Conservation (phyloP, 1,284 basidiomycete genomes). For the Cystobasidium pallidum region DNA sequence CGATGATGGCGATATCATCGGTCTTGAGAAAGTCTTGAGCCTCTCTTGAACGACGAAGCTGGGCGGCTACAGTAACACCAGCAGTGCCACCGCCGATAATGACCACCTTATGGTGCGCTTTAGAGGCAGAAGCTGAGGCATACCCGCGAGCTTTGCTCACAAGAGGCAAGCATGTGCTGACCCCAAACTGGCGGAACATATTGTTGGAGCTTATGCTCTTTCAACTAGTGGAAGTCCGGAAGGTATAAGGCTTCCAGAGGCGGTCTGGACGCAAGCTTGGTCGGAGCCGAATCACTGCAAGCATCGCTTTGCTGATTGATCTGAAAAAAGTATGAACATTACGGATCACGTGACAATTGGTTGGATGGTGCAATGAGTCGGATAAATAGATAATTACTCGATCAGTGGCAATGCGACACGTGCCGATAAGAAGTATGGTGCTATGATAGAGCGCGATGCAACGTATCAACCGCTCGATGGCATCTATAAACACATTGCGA, state of each 20-base stretch:
- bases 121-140: conserved; percentile 30
- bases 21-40: conserved; percentile 69
- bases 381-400: no score
- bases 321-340: conserved; percentile 18
- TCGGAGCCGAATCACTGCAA: background rate
- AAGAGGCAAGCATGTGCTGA: background rate
- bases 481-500: no score
- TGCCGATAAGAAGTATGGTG: background rate
- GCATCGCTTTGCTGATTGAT: background rate
- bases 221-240: background rate
- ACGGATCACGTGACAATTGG: conserved; percentile 2
- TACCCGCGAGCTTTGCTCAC: conserved; percentile 9
- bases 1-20: conserved; percentile 79
- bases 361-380: conserved; percentile 23
- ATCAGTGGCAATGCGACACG: conserved; percentile 11
- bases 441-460: background rate
- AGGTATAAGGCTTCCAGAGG: no score
- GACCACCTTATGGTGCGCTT: conserved; percentile 52
- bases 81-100: conserved; percentile 57
- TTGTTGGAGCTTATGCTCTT: background rate
- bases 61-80: conserved; percentile 56
- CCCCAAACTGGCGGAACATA: background rate
- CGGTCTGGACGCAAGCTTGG: background rate
- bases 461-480: background rate
- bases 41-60: conserved; percentile 73